Base-by-base conservation (phyloP, 495 filamentous ascomycete genomes). In the Xylaria sp. region DNA sequence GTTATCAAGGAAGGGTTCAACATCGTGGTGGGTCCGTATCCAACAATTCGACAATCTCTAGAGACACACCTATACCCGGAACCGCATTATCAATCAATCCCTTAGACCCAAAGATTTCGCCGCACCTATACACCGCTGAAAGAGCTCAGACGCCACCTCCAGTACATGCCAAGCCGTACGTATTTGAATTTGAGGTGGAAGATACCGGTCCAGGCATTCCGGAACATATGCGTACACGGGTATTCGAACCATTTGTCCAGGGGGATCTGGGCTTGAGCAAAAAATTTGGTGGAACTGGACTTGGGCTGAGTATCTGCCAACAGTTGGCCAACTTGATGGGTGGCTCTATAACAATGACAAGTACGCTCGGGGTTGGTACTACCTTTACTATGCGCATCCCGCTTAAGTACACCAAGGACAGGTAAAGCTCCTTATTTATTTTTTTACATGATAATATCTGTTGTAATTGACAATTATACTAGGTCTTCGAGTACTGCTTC, bases 231-330 rank as follows among this genome's bases (percentile, higher is more conserved):
- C 93, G 93, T 71, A 81, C 92, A 69, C 88, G 89, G 71, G 92
- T 98, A 33, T 98, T 98, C 81, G 94, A 98, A 77, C 95, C 94
- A 0, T 98, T 98, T 74, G 91, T 97, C 11, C 95, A 98, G 80
- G 95, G 93, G 1, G 94, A 98, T 77, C 82, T 96, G 12, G 91
- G 93, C 2, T 82, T 98, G 26, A 95, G 90, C 80, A 97, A 93
- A 77, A 97, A 95, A 72, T 96, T 91, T 76, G 94, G 93, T 29
- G 95, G 95, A 17, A 97, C 95, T 8, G 95, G 95, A n/a, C 82
- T 98, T 8, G 95, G 95, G 11, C 78, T 98, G 61, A 93, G 91
- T 73, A 98, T 98, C 73, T 97, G 93, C 77, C 88, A 90, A 15
- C 94, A 98, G 77, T 84, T 98, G 41, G 91, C 94, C 5, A 90